Evolutionary conservation across 371 early-diverging fungal genomes (phyloP).

Genomic region (Dentiscutata heterogama): DNA sequence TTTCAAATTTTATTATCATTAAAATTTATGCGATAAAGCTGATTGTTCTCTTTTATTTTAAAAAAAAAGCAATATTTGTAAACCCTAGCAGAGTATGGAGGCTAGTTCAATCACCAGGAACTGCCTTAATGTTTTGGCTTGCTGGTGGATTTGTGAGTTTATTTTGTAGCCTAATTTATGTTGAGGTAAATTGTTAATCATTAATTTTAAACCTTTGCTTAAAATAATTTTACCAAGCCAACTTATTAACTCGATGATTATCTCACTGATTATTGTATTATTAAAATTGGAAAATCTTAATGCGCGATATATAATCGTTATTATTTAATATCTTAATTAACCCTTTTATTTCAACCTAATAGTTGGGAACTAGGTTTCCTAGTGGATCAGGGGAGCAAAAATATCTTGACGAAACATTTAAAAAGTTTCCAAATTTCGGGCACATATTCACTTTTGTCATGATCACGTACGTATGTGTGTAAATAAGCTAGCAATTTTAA

Average conservation of each 20-base stretch:
- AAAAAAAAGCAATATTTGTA: not conserved
- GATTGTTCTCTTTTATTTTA: not conserved
- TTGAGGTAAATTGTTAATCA: no score
- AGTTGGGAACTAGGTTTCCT: not conserved
- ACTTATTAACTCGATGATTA: no score
- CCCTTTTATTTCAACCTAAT: not conserved
- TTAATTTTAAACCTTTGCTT: not conserved
- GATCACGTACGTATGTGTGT: not conserved
- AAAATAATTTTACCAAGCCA: no score
- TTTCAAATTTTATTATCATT: not conserved
- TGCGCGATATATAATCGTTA: no score
- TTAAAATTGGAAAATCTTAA: no score
- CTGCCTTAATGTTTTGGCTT: not conserved
- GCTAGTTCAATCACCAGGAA: not conserved
- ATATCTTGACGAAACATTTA: not conserved
- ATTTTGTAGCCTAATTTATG: constrained; percentile 10
- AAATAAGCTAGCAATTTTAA: no score
- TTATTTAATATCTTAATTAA: not conserved
- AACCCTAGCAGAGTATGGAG: not conserved
- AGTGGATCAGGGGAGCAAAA: not conserved
- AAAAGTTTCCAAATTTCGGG: not conserved
- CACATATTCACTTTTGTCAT: constrained; percentile 31
- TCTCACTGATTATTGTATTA: no score
- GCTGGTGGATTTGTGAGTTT: not conserved
- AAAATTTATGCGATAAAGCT: not conserved